Evolutionary conservation across 2,329 filamentous ascomycete species (phyloP), one percentile per base, ranked within the genome.

Genomic region (Colletotrichum musicola): DNA sequence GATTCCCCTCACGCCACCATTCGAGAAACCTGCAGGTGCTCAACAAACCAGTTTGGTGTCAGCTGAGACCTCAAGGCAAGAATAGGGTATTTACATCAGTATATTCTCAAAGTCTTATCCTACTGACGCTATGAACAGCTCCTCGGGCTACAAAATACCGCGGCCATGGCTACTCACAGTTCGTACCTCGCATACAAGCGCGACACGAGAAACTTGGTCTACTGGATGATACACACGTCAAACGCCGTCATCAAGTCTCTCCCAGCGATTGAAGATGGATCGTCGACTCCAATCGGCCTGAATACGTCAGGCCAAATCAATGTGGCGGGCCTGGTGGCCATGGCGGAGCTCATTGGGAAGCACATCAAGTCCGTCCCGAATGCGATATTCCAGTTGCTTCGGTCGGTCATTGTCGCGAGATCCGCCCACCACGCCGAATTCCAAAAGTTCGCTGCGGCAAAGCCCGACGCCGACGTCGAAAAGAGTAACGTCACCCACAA

Each of bases 401-500:
- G 74, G 6, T 79, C 78, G 1, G 76, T 82, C 4, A 83, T 84
- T 13, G 20, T 76, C 6, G 79, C 80, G 4, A 73, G 81, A 20
- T 75, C 74, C 1, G 65, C 74, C 4, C 70, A 72, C 16, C 72
- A 78, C 62, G 60, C 55, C 12, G 62, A 71, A 2, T 84, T 81
- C 61, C 73, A 79, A 51, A 75, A 77, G 58, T 68, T 80, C 12
- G 75, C 75, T 25, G 73, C 73, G 6, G 62, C 72, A 7, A 77
- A 75, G 20, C 74, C 75, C 5, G 79, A 81, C 49, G 76, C 77
- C 5, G 77, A 81, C 6, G 73, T 81, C 6, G 72, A 81, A 57
- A 74, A 73, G 55, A 82, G 77, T 63, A 84, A 84, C 68, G 68
- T 62, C 2, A 75, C 76, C 0, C 82, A 85, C 70, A 80, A 81